These are phyloP conservation scores for Kernera saxatilis DNA, from an alignment of 345 rosid genomes.

Conservation along the genomic window DNA sequence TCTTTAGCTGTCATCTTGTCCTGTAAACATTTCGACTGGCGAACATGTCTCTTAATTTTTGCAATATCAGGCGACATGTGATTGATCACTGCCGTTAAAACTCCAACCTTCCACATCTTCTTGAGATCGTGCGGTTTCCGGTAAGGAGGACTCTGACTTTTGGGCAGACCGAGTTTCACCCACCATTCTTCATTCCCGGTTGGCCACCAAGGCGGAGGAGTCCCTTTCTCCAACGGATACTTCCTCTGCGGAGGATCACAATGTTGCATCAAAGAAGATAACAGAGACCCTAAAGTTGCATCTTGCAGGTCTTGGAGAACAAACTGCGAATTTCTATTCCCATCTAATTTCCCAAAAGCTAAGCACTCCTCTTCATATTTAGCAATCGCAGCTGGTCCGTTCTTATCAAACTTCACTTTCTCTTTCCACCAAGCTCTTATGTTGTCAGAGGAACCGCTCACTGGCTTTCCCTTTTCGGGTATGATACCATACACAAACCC, in stretches of 20 bases:
- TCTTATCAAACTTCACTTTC: conserved; percentile 96
- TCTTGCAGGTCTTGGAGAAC: conserved; percentile 90
- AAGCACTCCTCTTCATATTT: conserved; percentile 85
- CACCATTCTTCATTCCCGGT: conserved; percentile 94
- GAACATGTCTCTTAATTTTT: conserved; percentile 87
- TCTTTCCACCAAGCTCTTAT: conserved; percentile 99
- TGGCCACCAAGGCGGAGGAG: conserved; percentile 99
- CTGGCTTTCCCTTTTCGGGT: conserved; percentile 95
- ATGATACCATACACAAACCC: conserved; percentile 98
- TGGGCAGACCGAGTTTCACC: conserved; percentile 57
- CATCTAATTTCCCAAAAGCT: conserved; percentile 57
- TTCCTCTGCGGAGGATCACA: conserved; percentile 98
- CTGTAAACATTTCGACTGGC: conserved; percentile 95
- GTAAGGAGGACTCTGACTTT: conserved; percentile 76
- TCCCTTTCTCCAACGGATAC: conserved; percentile 83
- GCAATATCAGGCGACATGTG: conserved; percentile 97
- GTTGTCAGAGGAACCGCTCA: conserved; percentile 92
- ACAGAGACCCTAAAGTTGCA: conserved; percentile 92
- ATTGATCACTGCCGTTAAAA: conserved; percentile 89
- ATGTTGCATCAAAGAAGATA: conserved; percentile 98
- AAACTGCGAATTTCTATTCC: conserved; percentile 54
- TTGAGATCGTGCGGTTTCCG: conserved; percentile 96
- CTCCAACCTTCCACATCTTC: conserved; percentile 99
- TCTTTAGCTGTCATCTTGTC: conserved; percentile 99
- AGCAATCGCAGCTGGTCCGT: conserved; percentile 92